These are phyloP conservation scores for Oryza brachyantha DNA, from an alignment of 176 grass and related monocot genomes.

Conservation along the genomic window DNA sequence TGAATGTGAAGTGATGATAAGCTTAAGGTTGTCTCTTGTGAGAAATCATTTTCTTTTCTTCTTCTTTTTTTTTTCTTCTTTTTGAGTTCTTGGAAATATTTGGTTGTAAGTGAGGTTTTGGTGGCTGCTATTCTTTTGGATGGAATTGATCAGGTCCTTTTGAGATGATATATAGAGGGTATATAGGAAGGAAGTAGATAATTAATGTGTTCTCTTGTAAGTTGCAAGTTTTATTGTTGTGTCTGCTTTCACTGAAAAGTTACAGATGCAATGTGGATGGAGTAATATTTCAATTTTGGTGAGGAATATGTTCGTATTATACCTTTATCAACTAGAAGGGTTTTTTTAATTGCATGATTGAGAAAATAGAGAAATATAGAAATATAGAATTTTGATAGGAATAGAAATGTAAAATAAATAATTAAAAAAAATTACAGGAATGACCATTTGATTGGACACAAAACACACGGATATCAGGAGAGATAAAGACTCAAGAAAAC, in stretches of 20 bases:
- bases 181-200: neutral
- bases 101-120: too few species aligned
- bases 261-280: too few species aligned
- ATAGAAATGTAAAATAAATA: too few species aligned
- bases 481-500: too few species aligned
- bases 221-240: neutral
- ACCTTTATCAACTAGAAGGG: too few species aligned
- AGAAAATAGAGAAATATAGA: too few species aligned
- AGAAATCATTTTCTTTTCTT: neutral
- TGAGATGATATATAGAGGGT: neutral
- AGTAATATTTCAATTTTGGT: neutral
- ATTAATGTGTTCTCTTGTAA: neutral
- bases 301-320: too few species aligned
- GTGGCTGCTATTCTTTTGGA: constrained; percentile 14
- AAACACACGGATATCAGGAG: too few species aligned
- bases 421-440: too few species aligned
- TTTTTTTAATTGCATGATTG: too few species aligned
- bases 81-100: neutral
- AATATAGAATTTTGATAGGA: too few species aligned
- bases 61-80: neutral
- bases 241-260: neutral
- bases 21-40: neutral
- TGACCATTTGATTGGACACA: too few species aligned
- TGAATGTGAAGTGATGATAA: neutral
- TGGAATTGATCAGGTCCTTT: constrained; percentile 2